Evolutionary conservation across 352 stramenopile genomes (phyloP), one percentile per base, ranked within the genome.

Genomic region (Phytopythium kandeliae): DNA sequence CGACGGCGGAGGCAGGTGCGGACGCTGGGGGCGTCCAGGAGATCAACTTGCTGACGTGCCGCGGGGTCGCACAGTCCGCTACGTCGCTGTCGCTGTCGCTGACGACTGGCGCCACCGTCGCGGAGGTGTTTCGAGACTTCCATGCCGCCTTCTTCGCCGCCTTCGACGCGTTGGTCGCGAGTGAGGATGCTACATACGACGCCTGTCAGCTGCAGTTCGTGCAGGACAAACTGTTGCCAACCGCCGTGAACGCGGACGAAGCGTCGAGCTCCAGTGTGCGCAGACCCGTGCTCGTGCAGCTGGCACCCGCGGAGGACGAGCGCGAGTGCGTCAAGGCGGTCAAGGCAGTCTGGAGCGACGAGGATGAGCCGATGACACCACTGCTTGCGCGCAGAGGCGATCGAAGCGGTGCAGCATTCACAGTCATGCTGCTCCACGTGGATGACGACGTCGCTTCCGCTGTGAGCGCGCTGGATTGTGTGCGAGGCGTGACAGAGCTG

Each of bases 171-270:
- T 83, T 89, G 70, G 22, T 89, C 45, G 59, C 59, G 10, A 83
- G 74, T 38, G 61, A 60, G 19, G 80, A 84, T 60, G 61, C 81
- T 21, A 81, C 57, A 17, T 55, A 64, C 33, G 75, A 87, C 28
- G 78, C 74, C 19, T 92, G 78, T 25, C 71, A 87, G 43, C 43
- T 92, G 25, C 68, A 78, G 21, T 85, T 83, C 50, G 26, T 89
- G 21, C 78, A 87, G 54, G 54, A 85, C 19, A 71, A 84, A 56
- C 49, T 86, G 33, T 57, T 88, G 21, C 65, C 72, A 2, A 69
- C 50, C 2, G 57, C 73, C 9, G 42, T 67, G 15, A 58, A 75
- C 25, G 49, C 73, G 16, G 63, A 58, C 43, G 56, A n/a, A n/a
- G n/a, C n/a, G n/a, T n/a, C n/a, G n/a, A n/a, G n/a, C n/a, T n/a